Base-by-base conservation (phyloP, 2,329 filamentous ascomycete genomes). In the Exserohilum turcica region DNA sequence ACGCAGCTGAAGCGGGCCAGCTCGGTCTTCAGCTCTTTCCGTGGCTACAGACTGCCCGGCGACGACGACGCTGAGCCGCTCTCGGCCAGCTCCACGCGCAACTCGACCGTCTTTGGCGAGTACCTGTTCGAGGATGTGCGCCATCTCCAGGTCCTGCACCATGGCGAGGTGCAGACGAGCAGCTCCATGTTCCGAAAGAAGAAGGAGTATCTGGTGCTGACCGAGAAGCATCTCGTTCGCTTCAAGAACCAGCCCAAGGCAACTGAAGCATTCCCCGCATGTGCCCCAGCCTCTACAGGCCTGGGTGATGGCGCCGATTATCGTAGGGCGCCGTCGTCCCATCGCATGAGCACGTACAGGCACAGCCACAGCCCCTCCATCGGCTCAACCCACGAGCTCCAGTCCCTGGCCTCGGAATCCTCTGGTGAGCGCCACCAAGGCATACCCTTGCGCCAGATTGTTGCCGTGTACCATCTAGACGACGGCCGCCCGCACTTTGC, bases 101-200 rank as follows among this genome's bases (percentile, higher is more conserved):
- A 74, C 8, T 68, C 72, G 18, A 68, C 82, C 27, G 64, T 68
- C 42, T 63, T 67, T 43, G 58, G 60, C 3, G 62, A 63, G 46
- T 73, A 82, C 28, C 56, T 72, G 44, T 76, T 76, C 15, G 79
- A 79, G n/a, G 59, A 67, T 2, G 55, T 63, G 18, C 66, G 65
- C 50, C 64, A 63, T 32, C 64, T 68, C 46, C 66, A 78, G 27
- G 84, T 89, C 16, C 73, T 89, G 32, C 81, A 86, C 57, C 84
- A 89, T 74, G 87, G 87, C 32, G 87, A 89, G 67, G 84, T 89
- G 13, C 86, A 90, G 72, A 89, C 85, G 10, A 85, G 84, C 43
- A 86, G 83, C 50, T 83, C 84, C 54, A 84, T 90, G 80, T 88
- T 89, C 74, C 79, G 86, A 68, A 89, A 88, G 75, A 88, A 86